These are phyloP conservation scores for Aureobasidium subglaciale DNA, from an alignment of 2,329 filamentous ascomycete genomes.

Conservation along the genomic window DNA sequence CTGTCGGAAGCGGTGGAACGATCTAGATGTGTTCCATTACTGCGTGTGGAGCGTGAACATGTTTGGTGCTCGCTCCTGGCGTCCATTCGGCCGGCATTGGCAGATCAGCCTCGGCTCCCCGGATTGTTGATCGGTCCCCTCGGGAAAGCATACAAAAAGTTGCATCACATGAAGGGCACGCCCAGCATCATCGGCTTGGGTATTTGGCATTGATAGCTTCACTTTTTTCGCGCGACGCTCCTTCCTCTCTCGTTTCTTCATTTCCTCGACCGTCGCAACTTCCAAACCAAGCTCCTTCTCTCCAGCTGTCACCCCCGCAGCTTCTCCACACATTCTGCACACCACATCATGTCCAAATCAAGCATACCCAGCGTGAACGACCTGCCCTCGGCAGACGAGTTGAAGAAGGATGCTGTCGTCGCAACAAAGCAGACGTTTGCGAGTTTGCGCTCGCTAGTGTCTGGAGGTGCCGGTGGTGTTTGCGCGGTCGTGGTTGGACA, in stretches of 20 bases:
- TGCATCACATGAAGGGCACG: slow-evolving; percentile 9
- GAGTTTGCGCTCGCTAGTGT: slow-evolving; percentile 71
- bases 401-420: slow-evolving; percentile 46
- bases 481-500: slow-evolving; percentile 91
- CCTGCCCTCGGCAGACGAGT: slow-evolving; percentile 36
- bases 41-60: background rate
- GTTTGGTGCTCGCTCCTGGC: background rate
- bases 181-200: background rate
- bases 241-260: background rate
- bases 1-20: no score
- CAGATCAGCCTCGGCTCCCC: slow-evolving; percentile 9
- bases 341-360: slow-evolving; percentile 12
- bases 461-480: slow-evolving; percentile 86
- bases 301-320: background rate
- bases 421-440: slow-evolving; percentile 50
- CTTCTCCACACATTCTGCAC: background rate
- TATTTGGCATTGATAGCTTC: background rate
- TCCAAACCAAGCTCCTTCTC: background rate
- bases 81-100: slow-evolving; percentile 5
- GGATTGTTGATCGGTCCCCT: background rate
- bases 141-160: slow-evolving; percentile 5
- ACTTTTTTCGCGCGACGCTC: background rate
- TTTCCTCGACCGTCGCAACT: background rate
- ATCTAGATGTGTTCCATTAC: background rate
- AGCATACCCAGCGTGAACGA: slow-evolving; percentile 6